phyloP scores from a whole-genome alignment of 805 yeast genomes.

The Saturnispora diversa region DNA sequence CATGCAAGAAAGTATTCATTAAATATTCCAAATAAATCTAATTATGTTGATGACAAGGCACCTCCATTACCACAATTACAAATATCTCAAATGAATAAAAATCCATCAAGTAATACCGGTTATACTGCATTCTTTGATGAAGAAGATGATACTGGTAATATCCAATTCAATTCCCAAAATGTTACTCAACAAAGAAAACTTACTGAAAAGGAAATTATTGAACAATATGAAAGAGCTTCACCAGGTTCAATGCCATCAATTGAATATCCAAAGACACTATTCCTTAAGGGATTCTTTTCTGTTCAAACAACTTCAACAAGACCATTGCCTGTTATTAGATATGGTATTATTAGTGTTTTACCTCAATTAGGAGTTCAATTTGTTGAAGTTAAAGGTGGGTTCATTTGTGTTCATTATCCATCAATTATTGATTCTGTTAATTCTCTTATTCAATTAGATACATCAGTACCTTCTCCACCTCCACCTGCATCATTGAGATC shows the following conservation, averaged over 20 bases:
- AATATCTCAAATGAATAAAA: constrained; percentile 8
- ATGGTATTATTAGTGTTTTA: constrained; percentile 71
- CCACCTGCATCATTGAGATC: constrained; percentile 9
- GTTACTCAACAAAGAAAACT: constrained; percentile 22
- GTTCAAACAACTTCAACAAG: constrained; percentile 94
- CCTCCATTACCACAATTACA: constrained; percentile 38
- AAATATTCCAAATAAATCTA: constrained; percentile 24
- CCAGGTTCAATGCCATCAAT: constrained; percentile 87
- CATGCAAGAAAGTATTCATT: constrained; percentile 61
- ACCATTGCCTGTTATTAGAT: constrained; percentile 80
- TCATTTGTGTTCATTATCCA: constrained; percentile 68
- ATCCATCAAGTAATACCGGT: constrained; percentile 32
- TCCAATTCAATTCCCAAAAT: constrained; percentile 23
- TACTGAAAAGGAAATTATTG: constrained; percentile 41
- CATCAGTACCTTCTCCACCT: constrained; percentile 7
- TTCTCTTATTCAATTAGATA: constrained; percentile 10
- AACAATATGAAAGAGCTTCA: constrained; percentile 44
- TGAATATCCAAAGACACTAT: constrained; percentile 84
- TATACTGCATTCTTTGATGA: constrained; percentile 57
- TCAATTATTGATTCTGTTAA: constrained; percentile 31
- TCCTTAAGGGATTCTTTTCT: constrained; percentile 86
- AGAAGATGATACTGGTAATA: constrained; percentile 29
- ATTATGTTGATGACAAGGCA: constrained; percentile 23
- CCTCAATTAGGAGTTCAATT: constrained; percentile 69
- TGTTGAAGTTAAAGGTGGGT: constrained; percentile 91